Base-by-base conservation (phyloP, 2,329 filamentous ascomycete species). In the Colletotrichum simmondsii region DNA sequence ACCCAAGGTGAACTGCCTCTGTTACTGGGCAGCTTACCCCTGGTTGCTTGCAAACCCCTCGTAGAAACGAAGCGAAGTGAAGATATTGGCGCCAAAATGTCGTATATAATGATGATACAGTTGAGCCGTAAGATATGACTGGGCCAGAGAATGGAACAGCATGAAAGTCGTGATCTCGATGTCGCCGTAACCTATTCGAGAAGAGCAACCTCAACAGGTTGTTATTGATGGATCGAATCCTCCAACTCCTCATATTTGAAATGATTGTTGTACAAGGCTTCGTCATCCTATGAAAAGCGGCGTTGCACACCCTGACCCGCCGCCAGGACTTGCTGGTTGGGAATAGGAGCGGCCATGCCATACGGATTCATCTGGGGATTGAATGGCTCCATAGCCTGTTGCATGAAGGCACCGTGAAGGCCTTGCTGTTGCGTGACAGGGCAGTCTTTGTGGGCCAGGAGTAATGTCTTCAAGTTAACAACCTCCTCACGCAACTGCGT, bases 371-470 rank as follows among this genome's bases (percentile, higher is more conserved):
- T 88, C 76, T 89, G 88, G 0, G 85, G 81, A 69, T 88, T 87
- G 75, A 85, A 89, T 0, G 87, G 84, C 72, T 90, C 88, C 77
- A 89, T 87, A 16, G 86, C 83, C 75, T 88, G 88, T 58, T 89
- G 87, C 85, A 91, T 87, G 75, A 86, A 90, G 1, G 85, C 85
- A 4, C 85, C 84, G 64, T 90, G 88, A 2, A 97, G 85, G 4
- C 93, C 93, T 82, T 98, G 95, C 58, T 94, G 92, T 80, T 97
- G 94, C 3, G 95, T 95, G 8, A 98, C 93, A 0, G 96, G 95
- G 77, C 97, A 98, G 81, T 98, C 96, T 81, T 98, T 98, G 83
- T 99, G 97, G 0, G 95, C 95, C 26, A 98, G 88, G 3, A 99
- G 87, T 0, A 98, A 87, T 0, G 95, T 98, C 86, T 98, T 98